Evolutionary conservation across 2,329 filamentous ascomycete genomes (phyloP).

Genomic region (Penicillium sp.): DNA sequence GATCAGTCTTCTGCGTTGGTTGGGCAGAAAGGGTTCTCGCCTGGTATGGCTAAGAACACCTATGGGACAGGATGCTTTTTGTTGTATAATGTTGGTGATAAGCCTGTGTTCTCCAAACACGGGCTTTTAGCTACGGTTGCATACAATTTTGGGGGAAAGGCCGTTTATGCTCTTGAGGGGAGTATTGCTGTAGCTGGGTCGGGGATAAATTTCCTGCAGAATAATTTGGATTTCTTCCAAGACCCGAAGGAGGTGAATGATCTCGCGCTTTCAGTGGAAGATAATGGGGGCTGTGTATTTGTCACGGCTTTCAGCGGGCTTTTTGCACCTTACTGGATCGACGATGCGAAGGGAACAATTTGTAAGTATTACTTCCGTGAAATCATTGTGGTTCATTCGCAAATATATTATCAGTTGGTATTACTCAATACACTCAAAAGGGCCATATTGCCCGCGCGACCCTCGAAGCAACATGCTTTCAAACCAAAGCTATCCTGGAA

Average conservation of each 20-base stretch:
- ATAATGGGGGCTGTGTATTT: conserved; percentile 82
- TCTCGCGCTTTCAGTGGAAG: conserved; percentile 62
- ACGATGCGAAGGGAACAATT: conserved; percentile 84
- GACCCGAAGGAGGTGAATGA: conserved; percentile 64
- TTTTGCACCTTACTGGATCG: conserved; percentile 93
- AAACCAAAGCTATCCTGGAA: conserved; percentile 87
- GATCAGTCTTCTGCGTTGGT: conserved; percentile 85
- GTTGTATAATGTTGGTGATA: conserved; percentile 81
- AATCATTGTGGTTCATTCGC: not conserved
- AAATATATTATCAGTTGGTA: conserved; percentile 57
- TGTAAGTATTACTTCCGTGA: conserved; percentile 52
- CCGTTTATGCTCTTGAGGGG: conserved; percentile 79
- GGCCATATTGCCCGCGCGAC: conserved; percentile 88
- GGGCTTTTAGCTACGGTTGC: conserved; percentile 84
- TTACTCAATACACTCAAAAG: conserved; percentile 80
- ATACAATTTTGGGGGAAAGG: conserved; percentile 76
- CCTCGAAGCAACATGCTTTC: conserved; percentile 87
- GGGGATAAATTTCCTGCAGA: conserved; percentile 73
- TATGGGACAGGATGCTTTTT: conserved; percentile 90
- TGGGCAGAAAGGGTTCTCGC: conserved; percentile 78
- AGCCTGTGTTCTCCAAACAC: conserved; percentile 81
- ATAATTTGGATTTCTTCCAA: conserved; percentile 64
- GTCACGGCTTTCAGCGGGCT: conserved; percentile 90
- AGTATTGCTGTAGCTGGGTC: conserved; percentile 81
- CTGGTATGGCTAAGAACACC: conserved; percentile 84